Evolutionary conservation across 768 basidiomycete genomes (phyloP), one percentile per base, ranked within the genome.

Genomic region (Collybia sordida): DNA sequence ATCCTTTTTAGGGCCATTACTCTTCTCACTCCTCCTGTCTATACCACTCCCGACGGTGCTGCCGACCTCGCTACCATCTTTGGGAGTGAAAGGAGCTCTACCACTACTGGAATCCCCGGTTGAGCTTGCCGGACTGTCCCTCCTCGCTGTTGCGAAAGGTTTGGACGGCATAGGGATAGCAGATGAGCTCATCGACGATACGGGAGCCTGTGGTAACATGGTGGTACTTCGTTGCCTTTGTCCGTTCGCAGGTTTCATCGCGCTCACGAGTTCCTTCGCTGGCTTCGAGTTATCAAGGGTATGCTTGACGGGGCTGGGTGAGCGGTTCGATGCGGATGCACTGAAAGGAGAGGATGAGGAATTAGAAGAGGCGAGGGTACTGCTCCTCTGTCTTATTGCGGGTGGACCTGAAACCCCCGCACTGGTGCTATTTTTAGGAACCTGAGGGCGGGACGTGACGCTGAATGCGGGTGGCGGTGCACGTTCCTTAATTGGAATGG

Each of bases 91-190:
- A 9, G 90, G 91, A 15, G 79, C 77, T 14, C 83, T 73, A 14
- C 88, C 87, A 58, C 83, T 88, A 53, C 88, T 92, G 51, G 90
- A 91, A 61, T 87, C 90, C 6, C 90, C 90, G 12, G 86, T 90
- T 24, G 90, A 93, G 62, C 90, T 92, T 11, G 86, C 86, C 11
- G 90, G 90, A 59, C 88, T 90, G 51, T 86, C 78, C 11, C 85
- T 72, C 23, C 71, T 61, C 42, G 59, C 68, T 28, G 67, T 68
- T 36, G 68, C 82, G 61, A 90, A 90, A 5, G 88, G 88, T 52
- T 79, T 80, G 6, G 64, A 68, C 3, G 76, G 73, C 54, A 62
- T 31, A 8, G 25, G 5, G 15, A 18, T 3, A n/a, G 39, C 39
- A 7, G 45, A 36, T 6, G 54, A 49, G 15, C 44, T 19, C 14